Base-by-base conservation (phyloP, 805 yeast genomes). In the Yarrowia sp. region DNA sequence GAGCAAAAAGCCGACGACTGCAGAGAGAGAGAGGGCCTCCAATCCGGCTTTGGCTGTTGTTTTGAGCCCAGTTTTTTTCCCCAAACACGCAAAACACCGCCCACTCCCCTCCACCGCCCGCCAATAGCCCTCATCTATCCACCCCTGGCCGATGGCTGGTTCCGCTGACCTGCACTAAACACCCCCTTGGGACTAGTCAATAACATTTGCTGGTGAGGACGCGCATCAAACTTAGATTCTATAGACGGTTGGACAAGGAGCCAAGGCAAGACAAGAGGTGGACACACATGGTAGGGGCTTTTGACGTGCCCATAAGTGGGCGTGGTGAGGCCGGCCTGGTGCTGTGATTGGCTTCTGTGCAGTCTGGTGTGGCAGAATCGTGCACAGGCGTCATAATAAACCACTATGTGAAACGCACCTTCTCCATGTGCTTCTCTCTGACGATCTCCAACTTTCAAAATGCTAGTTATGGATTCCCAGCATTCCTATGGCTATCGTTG, bases 101-200 rank as follows among this genome's bases (percentile, higher is more conserved):
- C 28, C 28, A 22, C 28, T 22, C 28, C 28, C 28, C 28, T 22
- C 28, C 28, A 22, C 28, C 28, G 28, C 28, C 28, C 3, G 28
- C 5, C 28, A 22, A 22, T 22, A 22, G 28, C 13, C 3, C 38
- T 8, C 38, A 35, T 11, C 38, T 35, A 9, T 11, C 38, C 38
- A 11, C 50, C 50, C 50, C 50, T 44, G 35, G 50, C 50, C 50
- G 10, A 11, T 44, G 50, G 50, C 35, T 44, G 51, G 36, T 32
- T 45, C 22, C 28, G 28, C 53, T 15, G n/a, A 10, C 28, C 28
- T 35, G 55, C 55, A 48, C 41, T 48, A 48, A 15, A 48, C 38
- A 18, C 55, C 55, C 55, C 41, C 55, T 48, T 48, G 55, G 55
- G 55, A 48, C 55, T 17, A 17, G 8, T n/a, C 55, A 48, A 48